phyloP scores from a whole-genome alignment of 768 basidiomycete genomes.

The Termitomyces heimii region DNA sequence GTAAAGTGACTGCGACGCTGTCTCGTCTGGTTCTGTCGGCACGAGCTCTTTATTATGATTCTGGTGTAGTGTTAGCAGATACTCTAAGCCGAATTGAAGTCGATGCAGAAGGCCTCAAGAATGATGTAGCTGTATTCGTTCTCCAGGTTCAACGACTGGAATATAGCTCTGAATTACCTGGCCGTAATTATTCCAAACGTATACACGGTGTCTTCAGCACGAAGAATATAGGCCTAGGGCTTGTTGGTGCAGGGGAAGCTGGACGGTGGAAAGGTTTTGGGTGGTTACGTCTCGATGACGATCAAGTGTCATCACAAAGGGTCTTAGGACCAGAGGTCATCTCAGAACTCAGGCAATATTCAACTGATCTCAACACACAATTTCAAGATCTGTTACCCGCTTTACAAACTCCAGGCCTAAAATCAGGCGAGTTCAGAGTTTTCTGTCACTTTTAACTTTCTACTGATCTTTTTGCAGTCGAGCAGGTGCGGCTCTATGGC shows the following conservation, averaged over 20 bases:
- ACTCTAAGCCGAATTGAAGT: conserved; percentile 67
- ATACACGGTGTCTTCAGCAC: conserved; percentile 57
- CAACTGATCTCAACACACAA: conserved; percentile 44
- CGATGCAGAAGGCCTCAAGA: conserved; percentile 72
- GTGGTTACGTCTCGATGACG: conserved; percentile 56
- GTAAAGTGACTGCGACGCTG: conserved; percentile 84
- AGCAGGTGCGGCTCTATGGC: conserved; percentile 35
- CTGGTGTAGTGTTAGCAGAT: conserved; percentile 53
- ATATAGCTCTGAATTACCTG: conserved; percentile 22
- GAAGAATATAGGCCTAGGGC: conserved; percentile 62
- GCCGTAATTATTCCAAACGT: conserved; percentile 40
- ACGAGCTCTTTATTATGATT: conserved; percentile 84
- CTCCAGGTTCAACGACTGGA: conserved; percentile 62
- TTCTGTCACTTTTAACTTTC: background rate
- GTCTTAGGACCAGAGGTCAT: conserved; percentile 47
- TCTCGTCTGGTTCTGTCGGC: conserved; percentile 87
- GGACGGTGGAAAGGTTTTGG: conserved; percentile 85
- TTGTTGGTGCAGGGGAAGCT: conserved; percentile 75
- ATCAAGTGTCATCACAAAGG: conserved; percentile 40
- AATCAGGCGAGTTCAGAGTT: conserved; percentile 28
- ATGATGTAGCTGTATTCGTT: conserved; percentile 63
- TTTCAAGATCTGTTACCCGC: conserved; percentile 33
- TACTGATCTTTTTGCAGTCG: conserved; percentile 21
- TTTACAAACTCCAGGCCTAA: conserved; percentile 25
- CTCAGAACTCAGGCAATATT: conserved; percentile 42